Evolutionary conservation across 1,284 basidiomycete genomes (phyloP).

Genomic region (Trichosporon sp.): DNA sequence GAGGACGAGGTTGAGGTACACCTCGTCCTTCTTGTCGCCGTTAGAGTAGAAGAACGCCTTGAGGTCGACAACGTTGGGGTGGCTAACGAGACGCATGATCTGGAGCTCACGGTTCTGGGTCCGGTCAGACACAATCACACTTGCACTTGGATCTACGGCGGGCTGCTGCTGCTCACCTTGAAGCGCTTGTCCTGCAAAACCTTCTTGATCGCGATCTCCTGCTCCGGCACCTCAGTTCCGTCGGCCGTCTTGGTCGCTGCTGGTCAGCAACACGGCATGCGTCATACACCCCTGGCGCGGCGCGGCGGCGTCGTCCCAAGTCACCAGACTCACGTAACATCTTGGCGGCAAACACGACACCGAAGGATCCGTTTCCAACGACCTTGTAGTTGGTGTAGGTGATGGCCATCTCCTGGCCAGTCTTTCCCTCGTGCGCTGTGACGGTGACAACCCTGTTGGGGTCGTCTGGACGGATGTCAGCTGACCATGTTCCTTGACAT

Average conservation of each 20-base stretch:
- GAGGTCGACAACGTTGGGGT: conserved; percentile 97
- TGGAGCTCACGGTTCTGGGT: conserved; percentile 96
- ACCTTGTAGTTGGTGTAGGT: conserved; percentile 97
- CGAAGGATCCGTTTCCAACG: conserved; percentile 97
- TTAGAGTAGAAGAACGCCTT: conserved; percentile 99
- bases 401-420: conserved; percentile 80
- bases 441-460: conserved; percentile 93
- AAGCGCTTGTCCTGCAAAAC: conserved; percentile 99
- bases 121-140: background rate
- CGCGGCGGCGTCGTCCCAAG: background rate
- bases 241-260: conserved; percentile 39
- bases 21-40: conserved; percentile 97
- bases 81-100: conserved; percentile 96
- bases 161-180: conserved; percentile 62
- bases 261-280: conserved; percentile 4
- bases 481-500: conserved; percentile 6
- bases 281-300: background rate
- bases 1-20: conserved; percentile 97
- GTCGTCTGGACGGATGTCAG: conserved; percentile 62
- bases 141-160: background rate
- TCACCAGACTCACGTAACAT: conserved; percentile 48
- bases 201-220: conserved; percentile 98
- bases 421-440: conserved; percentile 89
- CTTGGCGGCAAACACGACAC: conserved; percentile 83
- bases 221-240: conserved; percentile 60